Conservation (phyloP, 805 yeast species). For the Scheffersomyces ergatensis region DNA sequence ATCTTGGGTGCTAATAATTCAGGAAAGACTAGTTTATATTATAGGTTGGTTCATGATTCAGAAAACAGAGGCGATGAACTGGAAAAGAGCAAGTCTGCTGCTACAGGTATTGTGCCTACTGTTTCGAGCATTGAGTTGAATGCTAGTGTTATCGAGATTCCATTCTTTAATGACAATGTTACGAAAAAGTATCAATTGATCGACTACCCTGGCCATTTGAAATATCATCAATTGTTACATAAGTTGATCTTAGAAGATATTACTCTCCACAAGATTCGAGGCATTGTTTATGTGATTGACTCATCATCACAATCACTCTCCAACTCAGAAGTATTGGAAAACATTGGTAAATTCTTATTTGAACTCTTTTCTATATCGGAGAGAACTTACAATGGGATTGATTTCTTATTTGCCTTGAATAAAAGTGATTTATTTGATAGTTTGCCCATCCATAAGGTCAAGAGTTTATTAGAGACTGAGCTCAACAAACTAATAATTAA, state of each 20-base stretch:
- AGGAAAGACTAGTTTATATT: conserved; percentile 66
- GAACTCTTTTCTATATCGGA: conserved; percentile 64
- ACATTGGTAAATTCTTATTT: conserved; percentile 59
- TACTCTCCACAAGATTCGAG: conserved; percentile 47
- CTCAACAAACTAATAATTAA: conserved; percentile 52
- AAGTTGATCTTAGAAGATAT: conserved; percentile 44
- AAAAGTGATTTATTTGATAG: conserved; percentile 84
- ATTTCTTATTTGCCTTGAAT: conserved; percentile 76
- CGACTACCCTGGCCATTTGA: conserved; percentile 89
- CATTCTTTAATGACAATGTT: conserved; percentile 33
- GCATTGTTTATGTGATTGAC: conserved; percentile 77
- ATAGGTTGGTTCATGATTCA: conserved; percentile 17
- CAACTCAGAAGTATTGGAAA: conserved; percentile 23
- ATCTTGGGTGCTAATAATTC: conserved; percentile 62
- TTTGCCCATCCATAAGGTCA: conserved; percentile 64
- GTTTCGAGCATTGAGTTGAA: conserved; percentile 40
- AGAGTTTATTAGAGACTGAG: conserved; percentile 59
- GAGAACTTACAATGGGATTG: conserved; percentile 63
- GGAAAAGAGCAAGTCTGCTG: not conserved
- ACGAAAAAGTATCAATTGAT: conserved; percentile 47
- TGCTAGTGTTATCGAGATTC: conserved; percentile 24
- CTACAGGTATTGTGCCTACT: conserved; percentile 18
- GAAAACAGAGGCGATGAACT: conserved; percentile 5
- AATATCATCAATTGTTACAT: conserved; percentile 59
- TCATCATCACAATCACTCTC: conserved; percentile 58